phyloP scores from a whole-genome alignment of 306 rosid genomes.

The Coriaria nepalensis region DNA sequence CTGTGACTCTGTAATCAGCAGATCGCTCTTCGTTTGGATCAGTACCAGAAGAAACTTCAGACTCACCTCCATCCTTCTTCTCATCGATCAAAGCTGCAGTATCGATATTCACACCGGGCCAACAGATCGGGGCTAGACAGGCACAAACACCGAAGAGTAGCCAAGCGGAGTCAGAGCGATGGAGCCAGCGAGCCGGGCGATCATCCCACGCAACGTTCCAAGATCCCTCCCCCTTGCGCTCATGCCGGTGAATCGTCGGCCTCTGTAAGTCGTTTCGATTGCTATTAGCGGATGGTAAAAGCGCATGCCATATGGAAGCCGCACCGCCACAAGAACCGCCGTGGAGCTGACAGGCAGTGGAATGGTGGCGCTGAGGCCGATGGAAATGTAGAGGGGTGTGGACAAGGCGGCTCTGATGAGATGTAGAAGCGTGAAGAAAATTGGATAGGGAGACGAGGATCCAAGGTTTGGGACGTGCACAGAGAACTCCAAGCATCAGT shows the following conservation, averaged over 20 bases:
- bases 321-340: constrained; percentile 24
- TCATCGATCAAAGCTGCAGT: constrained; percentile 1
- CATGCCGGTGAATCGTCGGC: constrained; percentile 27
- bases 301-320: constrained; percentile 79
- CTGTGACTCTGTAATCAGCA: constrained; percentile 60
- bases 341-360: constrained; percentile 38
- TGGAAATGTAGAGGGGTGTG: constrained; percentile 18
- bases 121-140: constrained; percentile 51
- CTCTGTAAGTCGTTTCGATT: constrained; percentile 21
- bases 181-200: constrained; percentile 92
- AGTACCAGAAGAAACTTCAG: background rate
- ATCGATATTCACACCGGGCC: constrained; percentile 17
- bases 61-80: constrained; percentile 9
- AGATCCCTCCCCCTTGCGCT: constrained; percentile 69
- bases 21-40: constrained; percentile 20
- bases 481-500: constrained; percentile 48
- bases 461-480: constrained; percentile 51
- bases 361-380: constrained; percentile 38
- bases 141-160: constrained; percentile 78
- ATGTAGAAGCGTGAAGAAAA: constrained; percentile 35
- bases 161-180: constrained; percentile 79
- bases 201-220: constrained; percentile 95
- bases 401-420: constrained; percentile 12
- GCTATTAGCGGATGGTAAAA: constrained; percentile 30
- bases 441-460: constrained; percentile 31